Base-by-base conservation (phyloP, 2,329 filamentous ascomycete species). In the Septoria petroselini region DNA sequence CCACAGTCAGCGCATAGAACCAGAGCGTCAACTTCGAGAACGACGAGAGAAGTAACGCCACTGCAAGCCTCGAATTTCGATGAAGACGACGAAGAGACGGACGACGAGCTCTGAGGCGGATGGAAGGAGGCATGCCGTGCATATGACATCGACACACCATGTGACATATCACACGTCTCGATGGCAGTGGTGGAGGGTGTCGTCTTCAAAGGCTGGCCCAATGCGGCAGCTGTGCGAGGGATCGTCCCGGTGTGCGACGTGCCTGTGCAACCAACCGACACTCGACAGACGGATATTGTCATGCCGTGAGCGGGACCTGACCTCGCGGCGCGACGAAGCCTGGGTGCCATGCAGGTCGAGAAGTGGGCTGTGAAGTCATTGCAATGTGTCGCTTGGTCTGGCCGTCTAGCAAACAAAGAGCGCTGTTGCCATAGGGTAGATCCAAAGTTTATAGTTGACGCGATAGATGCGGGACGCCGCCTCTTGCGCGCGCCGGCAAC, bases 61-160 rank as follows among this genome's bases (percentile, higher is more conserved):
- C 51, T 55, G 15, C 46, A 54, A 23, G 19, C 45, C 17, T 41
- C 48, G n/a, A 44, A 38, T 35, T 37, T 35, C 19, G 49, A 53
- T 6, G 55, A 61, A 7, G 60, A 63, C 18, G 62, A 67, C 19
- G 64, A 64, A 9, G 63, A 65, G 38, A 66, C 64, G 19, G 65
- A 68, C 48, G 65, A 68, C 42, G 65, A 68, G 48, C 41, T 66
- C 38, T 66, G 48, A 62, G 21, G 30, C 47, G 9, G 19, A 35
- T 14, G 14, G 33, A 15, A 31, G 33, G 18, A 9, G 21, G 34
- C 27, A 38, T 8, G n/a, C n/a, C n/a, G n/a, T n/a, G n/a, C n/a
- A n/a, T n/a, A n/a, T n/a, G n/a, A n/a, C n/a, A n/a, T n/a, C n/a
- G n/a, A n/a, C 23, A 27, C n/a, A 41, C 35, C 21, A 7, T 39